Evolutionary conservation across 2,329 filamentous ascomycete species (phyloP).

Genomic region (Fusarium equiseti): DNA sequence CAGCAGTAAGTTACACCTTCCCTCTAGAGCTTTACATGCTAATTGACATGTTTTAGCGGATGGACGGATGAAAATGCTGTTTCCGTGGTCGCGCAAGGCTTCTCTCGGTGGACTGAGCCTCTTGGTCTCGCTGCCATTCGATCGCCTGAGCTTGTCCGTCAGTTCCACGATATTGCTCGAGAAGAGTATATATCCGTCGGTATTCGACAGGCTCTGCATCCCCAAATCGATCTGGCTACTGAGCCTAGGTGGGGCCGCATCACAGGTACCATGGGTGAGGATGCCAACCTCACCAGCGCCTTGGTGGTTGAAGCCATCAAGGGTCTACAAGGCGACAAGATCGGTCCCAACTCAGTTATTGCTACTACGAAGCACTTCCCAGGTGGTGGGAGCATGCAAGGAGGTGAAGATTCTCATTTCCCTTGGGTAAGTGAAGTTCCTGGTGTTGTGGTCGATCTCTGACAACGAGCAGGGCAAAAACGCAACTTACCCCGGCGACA

Average conservation of each 20-base stretch:
- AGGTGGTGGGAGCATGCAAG: constrained; percentile 61
- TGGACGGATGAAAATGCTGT: constrained; percentile 55
- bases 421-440: constrained; percentile 42
- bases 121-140: constrained; percentile 63
- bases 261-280: constrained; percentile 61
- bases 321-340: constrained; percentile 59
- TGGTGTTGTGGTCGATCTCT: constrained; percentile 29
- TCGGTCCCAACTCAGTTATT: constrained; percentile 59
- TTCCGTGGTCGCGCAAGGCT: constrained; percentile 50
- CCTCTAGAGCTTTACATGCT: background rate
- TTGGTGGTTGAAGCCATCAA: constrained; percentile 59
- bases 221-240: constrained; percentile 64
- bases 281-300: constrained; percentile 56
- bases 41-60: constrained; percentile 17
- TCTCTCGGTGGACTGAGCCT: constrained; percentile 65
- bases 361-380: constrained; percentile 68
- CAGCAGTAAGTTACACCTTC: constrained; percentile 49
- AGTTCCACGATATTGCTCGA: constrained; percentile 62
- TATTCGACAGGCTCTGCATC: constrained; percentile 61
- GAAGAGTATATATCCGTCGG: constrained; percentile 60
- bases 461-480: constrained; percentile 60
- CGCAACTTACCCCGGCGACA: constrained; percentile 61
- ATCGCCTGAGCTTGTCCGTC: constrained; percentile 56
- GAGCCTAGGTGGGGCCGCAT: constrained; percentile 65
- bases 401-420: constrained; percentile 66